Evolutionary conservation across 2,329 filamentous ascomycete genomes (phyloP), one percentile per base, ranked within the genome.

Genomic region (Trichoderma sp.): DNA sequence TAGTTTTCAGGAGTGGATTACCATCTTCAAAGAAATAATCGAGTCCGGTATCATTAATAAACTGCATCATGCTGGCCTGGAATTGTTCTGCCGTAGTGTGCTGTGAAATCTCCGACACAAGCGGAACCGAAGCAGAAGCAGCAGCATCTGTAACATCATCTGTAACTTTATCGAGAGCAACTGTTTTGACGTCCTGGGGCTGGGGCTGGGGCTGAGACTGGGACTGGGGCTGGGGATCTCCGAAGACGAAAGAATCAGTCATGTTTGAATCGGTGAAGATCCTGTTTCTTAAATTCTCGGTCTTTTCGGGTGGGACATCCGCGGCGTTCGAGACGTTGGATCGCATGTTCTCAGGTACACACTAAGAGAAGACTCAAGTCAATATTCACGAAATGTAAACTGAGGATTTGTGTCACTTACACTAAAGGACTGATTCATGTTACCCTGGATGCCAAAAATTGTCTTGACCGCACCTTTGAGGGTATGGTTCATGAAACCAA

Each of bases 41-140:
- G n/a, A 68, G 28, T 2, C 64, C 64, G 11, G 47, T 63, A 1
- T 71, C 57, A n/a, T 9, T 12, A 9, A 63, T 36, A 15, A 63
- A 69, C 7, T 62, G 36, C 20, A 32, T 34, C 67, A 69, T 63
- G 67, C 32, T 59, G 12, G 53, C 65, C 11, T 68, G 53, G 65
- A 68, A 68, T 28, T 58, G 34, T 26, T 58, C 32, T 11, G 65
- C 13, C 8, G 65, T 68, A 8, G 39, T 50, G 1, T 62, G 6
- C 6, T 3, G 3, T 17, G 59, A 62, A 23, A 65, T 50, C 28
- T 50, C 62, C 1, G 62, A 34, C 2, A 32, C 43, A 34, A n/a
- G 62, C 6, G 32, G 30, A 4, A 26, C 32, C 1, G 17, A 9
- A n/a, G 43, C 32, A 36, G 34, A 15, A 15, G 34, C 2, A 36